phyloP scores from a whole-genome alignment of 176 grass and related monocot genomes.

The Alloteropsis semialata region DNA sequence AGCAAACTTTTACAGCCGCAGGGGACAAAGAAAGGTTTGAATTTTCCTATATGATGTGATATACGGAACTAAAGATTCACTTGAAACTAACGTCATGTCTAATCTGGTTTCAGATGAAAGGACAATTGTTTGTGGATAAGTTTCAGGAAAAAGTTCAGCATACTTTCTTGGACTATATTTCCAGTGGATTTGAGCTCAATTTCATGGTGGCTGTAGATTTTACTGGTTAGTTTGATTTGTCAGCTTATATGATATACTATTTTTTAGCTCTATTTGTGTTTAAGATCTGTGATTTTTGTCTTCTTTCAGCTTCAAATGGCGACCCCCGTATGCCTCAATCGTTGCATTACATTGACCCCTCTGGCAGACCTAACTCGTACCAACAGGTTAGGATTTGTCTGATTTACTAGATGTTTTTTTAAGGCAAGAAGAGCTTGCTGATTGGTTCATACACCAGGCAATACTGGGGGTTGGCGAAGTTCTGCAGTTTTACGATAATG shows the following conservation, averaged over 20 bases:
- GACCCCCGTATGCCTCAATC: slow-evolving; percentile 70
- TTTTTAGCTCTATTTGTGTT: background rate
- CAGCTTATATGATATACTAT: slow-evolving; percentile 8
- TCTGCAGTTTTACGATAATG: slow-evolving; percentile 90
- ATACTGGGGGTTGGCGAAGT: slow-evolving; percentile 86
- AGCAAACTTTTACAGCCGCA: slow-evolving; percentile 58
- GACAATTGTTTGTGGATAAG: slow-evolving; percentile 82
- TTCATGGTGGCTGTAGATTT: slow-evolving; percentile 98
- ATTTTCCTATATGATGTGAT: background rate
- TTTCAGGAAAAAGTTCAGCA: slow-evolving; percentile 72
- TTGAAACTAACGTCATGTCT: slow-evolving; percentile 3
- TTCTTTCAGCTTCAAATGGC: slow-evolving; percentile 84
- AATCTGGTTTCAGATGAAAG: slow-evolving; percentile 63
- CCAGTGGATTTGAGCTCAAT: slow-evolving; percentile 91
- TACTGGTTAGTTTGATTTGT: slow-evolving; percentile 58
- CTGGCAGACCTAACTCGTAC: slow-evolving; percentile 85
- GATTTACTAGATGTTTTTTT: background rate
- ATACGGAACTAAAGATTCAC: background rate
- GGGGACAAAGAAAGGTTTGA: slow-evolving; percentile 62
- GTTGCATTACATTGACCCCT: slow-evolving; percentile 92
- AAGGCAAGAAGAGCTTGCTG: background rate
- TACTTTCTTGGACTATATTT: slow-evolving; percentile 99
- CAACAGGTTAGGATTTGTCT: slow-evolving; percentile 60
- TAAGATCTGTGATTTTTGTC: background rate
- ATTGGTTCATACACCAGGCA: slow-evolving; percentile 43